Base-by-base conservation (phyloP, 1,284 basidiomycete species). In the Schizophyllum commune region DNA sequence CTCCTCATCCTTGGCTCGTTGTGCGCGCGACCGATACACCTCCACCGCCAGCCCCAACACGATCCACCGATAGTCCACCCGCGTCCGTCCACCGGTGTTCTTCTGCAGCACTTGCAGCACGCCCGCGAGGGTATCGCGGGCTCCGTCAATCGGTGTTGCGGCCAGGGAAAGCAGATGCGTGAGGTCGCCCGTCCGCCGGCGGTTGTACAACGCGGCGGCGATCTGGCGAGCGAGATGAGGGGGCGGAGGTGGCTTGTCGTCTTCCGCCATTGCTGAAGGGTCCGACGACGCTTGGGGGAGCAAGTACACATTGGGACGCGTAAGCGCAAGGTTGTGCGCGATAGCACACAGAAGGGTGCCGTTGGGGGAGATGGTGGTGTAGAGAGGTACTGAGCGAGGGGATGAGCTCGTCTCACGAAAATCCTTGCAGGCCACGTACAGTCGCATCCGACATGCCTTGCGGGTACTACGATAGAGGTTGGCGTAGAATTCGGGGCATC, bases 181-280 rank as follows among this genome's bases (percentile, higher is more conserved):
- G 3, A 47, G 13, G 9, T 47, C 39, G 8, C 17, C 17, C 39
- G 8, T 47, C 4, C 13, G 17, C 8, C 17, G 9, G 9, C 17
- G 39, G 3, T 17, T 17, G 13, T 13, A 17, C 13, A 47, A 3
- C 17, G 39, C 39, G 3, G 39, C 39, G 39, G 13, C 39, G 13
- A 47, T 11, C 53, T n/a, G 53, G 53, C 53, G 19, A 34, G 60
- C 63, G 52, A 64, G 64, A 27, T 64, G 32, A 53, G 64, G 57
- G 60, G 65, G 63, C 19, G 64, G 63, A 17, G 59, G 62, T 15
- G 67, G 60, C 51, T 34, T 61, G 65, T 62, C 72, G 72, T 27
- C 51, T 17, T 52, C 20, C 51, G 51, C 51, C 15, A 52, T 52
- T 17, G 20, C 51, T 5, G 20, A 52, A 7, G 51, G 15, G 19